These are phyloP conservation scores for Sporothrix phasma DNA, from an alignment of 2,329 filamentous ascomycete species.

Conservation along the genomic window DNA sequence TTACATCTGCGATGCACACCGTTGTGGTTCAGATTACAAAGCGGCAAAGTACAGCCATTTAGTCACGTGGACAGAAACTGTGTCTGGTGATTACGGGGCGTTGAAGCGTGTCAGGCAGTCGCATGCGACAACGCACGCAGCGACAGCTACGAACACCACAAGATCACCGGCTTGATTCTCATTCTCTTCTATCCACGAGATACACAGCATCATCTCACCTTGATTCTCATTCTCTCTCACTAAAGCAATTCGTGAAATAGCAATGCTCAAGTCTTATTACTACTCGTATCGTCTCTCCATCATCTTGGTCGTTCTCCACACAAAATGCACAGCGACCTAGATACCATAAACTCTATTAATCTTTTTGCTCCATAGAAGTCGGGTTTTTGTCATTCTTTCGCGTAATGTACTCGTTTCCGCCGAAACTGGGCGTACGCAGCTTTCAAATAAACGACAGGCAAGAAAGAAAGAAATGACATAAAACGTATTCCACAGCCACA, in stretches of 20 bases:
- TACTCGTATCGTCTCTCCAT: constrained; percentile 6
- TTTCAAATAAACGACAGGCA: neutral
- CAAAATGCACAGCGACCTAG: neutral
- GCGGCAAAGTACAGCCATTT: too few species aligned
- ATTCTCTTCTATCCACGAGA: too few species aligned
- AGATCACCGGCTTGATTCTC: too few species aligned
- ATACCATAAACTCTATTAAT: neutral
- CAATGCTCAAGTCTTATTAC: neutral
- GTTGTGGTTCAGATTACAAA: too few species aligned
- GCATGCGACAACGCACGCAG: too few species aligned
- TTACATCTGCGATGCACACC: too few species aligned
- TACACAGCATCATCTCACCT: neutral
- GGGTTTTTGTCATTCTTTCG: neutral
- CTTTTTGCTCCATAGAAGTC: neutral
- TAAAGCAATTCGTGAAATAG: neutral
- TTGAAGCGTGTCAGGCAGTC: too few species aligned
- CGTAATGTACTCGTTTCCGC: neutral
- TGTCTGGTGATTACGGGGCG: too few species aligned
- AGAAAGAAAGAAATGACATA: neutral
- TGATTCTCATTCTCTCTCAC: neutral
- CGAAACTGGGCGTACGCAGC: neutral
- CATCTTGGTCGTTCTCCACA: neutral
- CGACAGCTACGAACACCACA: too few species aligned
- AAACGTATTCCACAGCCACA: neutral
- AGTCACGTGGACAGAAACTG: too few species aligned